phyloP scores from a whole-genome alignment of 495 filamentous ascomycete genomes.

The Usnea hakonensis region DNA sequence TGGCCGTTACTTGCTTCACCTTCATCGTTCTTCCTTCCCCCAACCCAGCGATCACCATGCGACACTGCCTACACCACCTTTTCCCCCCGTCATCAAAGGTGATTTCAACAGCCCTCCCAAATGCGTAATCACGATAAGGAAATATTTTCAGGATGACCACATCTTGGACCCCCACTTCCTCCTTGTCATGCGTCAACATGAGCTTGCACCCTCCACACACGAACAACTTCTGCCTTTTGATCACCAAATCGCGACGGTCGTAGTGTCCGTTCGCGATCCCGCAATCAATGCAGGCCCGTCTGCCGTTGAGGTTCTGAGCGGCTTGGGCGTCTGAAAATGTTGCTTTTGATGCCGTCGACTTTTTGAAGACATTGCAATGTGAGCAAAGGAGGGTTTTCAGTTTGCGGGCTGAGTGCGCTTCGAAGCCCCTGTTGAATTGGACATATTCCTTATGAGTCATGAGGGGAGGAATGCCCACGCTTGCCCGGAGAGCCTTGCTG shows the following conservation, averaged over 20 bases:
- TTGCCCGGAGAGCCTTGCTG: neutral
- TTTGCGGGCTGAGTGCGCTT: neutral
- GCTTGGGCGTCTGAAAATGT: neutral
- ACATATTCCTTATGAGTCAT: neutral
- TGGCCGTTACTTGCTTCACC: neutral
- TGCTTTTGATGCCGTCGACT: neutral
- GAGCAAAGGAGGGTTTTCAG: neutral
- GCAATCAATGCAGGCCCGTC: neutral
- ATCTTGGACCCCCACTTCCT: neutral
- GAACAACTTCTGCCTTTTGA: neutral
- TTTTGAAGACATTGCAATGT: neutral
- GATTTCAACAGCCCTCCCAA: neutral
- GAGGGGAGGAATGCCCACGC: neutral
- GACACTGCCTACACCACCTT: neutral
- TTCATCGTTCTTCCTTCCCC: neutral
- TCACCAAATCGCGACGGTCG: neutral
- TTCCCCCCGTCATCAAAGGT: neutral
- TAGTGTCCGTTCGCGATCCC: neutral
- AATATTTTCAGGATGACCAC: neutral
- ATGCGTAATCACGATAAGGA: neutral
- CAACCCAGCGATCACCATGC: neutral
- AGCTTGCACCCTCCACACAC: neutral
- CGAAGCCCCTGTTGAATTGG: neutral
- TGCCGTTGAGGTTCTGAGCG: neutral
- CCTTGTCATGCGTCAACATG: neutral